Evolutionary conservation across 768 basidiomycete species (phyloP).

Genomic region (Chlorophyllum brunneum): DNA sequence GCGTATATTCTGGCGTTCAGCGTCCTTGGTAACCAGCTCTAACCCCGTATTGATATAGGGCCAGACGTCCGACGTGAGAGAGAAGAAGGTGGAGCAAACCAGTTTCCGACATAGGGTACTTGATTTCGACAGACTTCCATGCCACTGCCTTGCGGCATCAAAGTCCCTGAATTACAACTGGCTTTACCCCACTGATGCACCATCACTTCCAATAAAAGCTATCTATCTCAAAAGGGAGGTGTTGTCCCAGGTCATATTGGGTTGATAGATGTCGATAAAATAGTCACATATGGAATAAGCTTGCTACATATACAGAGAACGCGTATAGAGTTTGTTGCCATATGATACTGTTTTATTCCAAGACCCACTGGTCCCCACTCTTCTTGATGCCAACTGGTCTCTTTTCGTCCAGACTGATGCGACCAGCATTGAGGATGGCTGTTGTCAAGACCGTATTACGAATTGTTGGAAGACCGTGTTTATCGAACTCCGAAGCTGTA

Average conservation of each 20-base stretch:
- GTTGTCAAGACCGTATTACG: constrained; percentile 84
- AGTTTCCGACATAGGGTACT: not conserved
- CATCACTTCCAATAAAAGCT: not conserved
- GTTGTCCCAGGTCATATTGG: not conserved
- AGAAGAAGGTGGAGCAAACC: not conserved
- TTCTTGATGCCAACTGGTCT: constrained; percentile 76
- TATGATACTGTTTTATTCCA: constrained; percentile 44
- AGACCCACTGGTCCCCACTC: constrained; percentile 57
- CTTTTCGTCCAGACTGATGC: constrained; percentile 88
- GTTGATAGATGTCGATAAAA: not conserved
- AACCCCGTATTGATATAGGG: constrained; percentile 9
- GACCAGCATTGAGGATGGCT: constrained; percentile 86
- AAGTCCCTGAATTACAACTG: not conserved
- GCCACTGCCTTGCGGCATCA: constrained; percentile 1
- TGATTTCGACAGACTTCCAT: constrained; percentile 3
- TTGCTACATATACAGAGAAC: constrained; percentile 1
- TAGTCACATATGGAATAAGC: constrained; percentile 9
- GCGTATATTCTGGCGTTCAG: not conserved
- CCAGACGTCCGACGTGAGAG: constrained; percentile 7
- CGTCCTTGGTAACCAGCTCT: constrained; percentile 5
- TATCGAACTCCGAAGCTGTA: constrained; percentile 72
- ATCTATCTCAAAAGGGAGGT: not conserved
- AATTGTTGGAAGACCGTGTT: constrained; percentile 81
- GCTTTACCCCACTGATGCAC: constrained; percentile 2
- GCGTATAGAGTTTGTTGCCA: not conserved